Evolutionary conservation across 257 asterid genomes (phyloP).

Genomic region (Penstemon davidsonii): DNA sequence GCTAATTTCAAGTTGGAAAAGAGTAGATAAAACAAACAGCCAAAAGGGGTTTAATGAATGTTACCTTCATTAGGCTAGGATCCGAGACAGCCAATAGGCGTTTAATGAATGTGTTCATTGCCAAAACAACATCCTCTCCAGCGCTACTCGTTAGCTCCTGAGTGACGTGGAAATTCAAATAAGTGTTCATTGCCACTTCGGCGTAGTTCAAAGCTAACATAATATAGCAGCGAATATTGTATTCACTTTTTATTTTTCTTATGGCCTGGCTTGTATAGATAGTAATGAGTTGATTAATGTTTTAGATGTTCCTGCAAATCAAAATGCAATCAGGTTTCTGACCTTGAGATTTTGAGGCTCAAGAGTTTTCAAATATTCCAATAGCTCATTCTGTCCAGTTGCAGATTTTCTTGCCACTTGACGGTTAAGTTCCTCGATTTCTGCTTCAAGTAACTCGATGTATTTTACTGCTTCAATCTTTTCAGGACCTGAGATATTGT

Average conservation of each 20-base stretch:
- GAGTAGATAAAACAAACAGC: neutral
- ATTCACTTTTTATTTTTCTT: neutral
- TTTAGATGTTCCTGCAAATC: conserved; percentile 23
- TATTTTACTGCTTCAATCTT: conserved; percentile 88
- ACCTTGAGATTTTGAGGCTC: conserved; percentile 99
- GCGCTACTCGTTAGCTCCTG: conserved; percentile 95
- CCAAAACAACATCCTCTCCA: conserved; percentile 89
- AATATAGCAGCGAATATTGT: conserved; percentile 7
- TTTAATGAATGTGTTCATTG: conserved; percentile 93
- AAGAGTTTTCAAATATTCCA: conserved; percentile 86
- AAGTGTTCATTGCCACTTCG: neutral
- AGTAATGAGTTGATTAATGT: conserved; percentile 20
- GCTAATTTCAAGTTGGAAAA: neutral
- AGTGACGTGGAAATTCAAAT: conserved; percentile 24
- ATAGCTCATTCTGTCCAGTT: conserved; percentile 69
- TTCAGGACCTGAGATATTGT: conserved; percentile 83
- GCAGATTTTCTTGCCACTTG: conserved; percentile 79
- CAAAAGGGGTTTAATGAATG: neutral
- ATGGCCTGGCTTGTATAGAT: conserved; percentile 7
- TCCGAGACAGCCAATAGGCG: conserved; percentile 89
- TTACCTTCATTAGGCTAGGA: conserved; percentile 94
- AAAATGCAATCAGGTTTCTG: conserved; percentile 21
- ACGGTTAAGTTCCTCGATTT: conserved; percentile 88
- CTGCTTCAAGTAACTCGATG: conserved; percentile 94
- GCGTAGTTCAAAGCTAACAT: conserved; percentile 15